A percentile compares a stretch with the other conserved stretches of the same genome.
phyloP scores from a whole-genome alignment of 2,329 filamentous ascomycete genomes.

The Colletotrichum orchidophilum region DNA sequence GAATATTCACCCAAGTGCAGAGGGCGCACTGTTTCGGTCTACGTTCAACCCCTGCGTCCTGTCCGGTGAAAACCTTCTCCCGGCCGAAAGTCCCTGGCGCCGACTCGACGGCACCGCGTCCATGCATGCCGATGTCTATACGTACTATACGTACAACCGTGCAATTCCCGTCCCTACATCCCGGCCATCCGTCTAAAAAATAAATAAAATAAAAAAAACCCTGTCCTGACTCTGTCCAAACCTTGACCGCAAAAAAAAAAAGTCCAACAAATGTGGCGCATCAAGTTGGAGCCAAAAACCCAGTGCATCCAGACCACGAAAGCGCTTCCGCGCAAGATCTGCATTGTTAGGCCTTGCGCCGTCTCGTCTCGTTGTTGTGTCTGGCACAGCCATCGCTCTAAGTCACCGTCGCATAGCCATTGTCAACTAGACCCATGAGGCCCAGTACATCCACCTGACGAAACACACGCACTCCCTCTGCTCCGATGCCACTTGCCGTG shows the following conservation, averaged over 20 bases:
- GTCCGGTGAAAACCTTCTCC: conserved; percentile 14
- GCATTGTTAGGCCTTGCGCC: background rate
- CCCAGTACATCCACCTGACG: conserved; percentile 23
- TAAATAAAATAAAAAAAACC: too few species aligned
- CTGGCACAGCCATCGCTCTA: background rate
- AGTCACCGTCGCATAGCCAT: conserved; percentile 20
- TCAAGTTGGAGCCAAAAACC: background rate
- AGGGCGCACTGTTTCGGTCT: conserved; percentile 2
- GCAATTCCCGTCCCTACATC: conserved; percentile 21
- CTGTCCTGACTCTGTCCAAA: conserved; percentile 24
- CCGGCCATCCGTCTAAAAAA: conserved; percentile 10
- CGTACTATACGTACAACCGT: conserved; percentile 10
- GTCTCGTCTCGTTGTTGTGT: background rate
- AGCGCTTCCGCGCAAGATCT: background rate
- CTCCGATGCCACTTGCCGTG: conserved; percentile 22
- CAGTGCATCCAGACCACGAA: conserved; percentile 2
- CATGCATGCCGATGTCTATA: background rate
- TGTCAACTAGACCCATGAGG: conserved; percentile 8
- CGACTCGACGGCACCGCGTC: conserved; percentile 21
- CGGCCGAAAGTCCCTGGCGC: conserved; percentile 14
- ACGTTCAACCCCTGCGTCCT: conserved; percentile 22
- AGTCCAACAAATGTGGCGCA: conserved; percentile 9
- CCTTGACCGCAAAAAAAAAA: conserved; percentile 8
- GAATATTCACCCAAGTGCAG: background rate
- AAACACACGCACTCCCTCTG: conserved; percentile 22